Evolutionary conservation across 139 green algal species (phyloP).

Genomic region (Picochlorum sp.): DNA sequence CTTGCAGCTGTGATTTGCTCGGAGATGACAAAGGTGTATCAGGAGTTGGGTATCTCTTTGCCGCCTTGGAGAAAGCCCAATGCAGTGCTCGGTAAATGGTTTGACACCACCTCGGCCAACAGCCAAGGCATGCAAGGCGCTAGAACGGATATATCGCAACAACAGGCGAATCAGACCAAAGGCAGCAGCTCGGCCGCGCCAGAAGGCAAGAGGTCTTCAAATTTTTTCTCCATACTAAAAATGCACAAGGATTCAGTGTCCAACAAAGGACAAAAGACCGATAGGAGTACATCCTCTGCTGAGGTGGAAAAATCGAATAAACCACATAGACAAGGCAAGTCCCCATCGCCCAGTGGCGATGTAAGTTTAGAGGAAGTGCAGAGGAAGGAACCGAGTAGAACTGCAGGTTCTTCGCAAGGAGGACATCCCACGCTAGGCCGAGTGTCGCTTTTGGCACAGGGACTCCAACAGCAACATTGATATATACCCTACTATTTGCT

Average conservation of each 20-base stretch:
- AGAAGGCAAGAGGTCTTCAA: neutral
- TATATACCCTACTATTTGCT: too few species aligned
- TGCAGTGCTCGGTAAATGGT: slow-evolving; percentile 54
- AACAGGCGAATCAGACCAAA: too few species aligned
- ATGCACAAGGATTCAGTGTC: neutral
- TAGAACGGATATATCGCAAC: neutral
- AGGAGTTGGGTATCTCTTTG: slow-evolving; percentile 29
- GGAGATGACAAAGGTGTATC: slow-evolving; percentile 42
- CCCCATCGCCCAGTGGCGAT: too few species aligned
- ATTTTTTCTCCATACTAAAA: neutral
- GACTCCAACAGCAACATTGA: too few species aligned
- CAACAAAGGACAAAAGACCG: neutral
- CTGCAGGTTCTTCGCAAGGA: neutral
- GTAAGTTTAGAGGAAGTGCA: too few species aligned
- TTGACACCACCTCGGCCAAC: slow-evolving; percentile 8
- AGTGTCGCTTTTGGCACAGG: too few species aligned
- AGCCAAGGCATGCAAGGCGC: neutral
- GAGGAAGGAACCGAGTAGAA: neutral
- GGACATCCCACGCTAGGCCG: too few species aligned
- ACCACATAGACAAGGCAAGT: neutral
- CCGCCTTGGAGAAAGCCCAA: slow-evolving; percentile 47
- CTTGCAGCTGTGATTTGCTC: slow-evolving; percentile 41
- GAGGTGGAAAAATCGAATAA: neutral
- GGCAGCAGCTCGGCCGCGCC: too few species aligned
- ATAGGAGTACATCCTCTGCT: neutral